Conservation (phyloP, 164 flowering plant species). For the Protea cynaroides region DNA sequence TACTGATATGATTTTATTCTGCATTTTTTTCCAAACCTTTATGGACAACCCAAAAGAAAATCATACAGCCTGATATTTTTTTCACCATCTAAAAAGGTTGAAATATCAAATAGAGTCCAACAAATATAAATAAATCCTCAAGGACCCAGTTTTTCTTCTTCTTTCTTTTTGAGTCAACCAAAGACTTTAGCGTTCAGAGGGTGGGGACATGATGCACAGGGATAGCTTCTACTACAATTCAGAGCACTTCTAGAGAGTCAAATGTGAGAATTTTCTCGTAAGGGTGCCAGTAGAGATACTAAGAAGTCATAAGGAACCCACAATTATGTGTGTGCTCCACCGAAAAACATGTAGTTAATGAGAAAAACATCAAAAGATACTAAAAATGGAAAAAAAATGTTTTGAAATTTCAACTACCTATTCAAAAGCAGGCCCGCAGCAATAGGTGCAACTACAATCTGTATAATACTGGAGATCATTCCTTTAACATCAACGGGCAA, state of each 20-base stretch:
- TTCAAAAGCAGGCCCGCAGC: conserved; percentile 80
- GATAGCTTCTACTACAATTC: too few relatives aligned
- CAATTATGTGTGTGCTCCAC: not conserved
- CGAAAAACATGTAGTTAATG: not conserved
- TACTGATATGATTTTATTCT: not conserved
- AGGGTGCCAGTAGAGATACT: not conserved
- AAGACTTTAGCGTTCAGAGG: too few relatives aligned
- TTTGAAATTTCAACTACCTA: conserved; percentile 29
- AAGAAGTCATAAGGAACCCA: not conserved
- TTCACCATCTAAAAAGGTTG: too few relatives aligned
- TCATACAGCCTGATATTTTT: too few relatives aligned
- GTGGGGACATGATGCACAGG: too few relatives aligned
- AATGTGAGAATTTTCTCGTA: too few relatives aligned
- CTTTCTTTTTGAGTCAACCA: too few relatives aligned
- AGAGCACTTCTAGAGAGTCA: too few relatives aligned
- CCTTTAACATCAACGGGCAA: conserved; percentile 92
- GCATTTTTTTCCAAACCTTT: not conserved
- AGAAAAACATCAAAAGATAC: not conserved
- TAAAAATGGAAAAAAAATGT: conserved; percentile 3
- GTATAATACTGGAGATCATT: conserved; percentile 83
- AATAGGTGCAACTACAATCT: conserved; percentile 86
- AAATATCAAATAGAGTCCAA: too few relatives aligned
- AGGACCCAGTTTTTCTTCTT: too few relatives aligned
- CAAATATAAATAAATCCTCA: too few relatives aligned
- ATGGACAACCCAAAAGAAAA: not conserved